A percentile compares a stretch with the other conserved stretches of the same genome.
phyloP scores from a whole-genome alignment of 495 filamentous ascomycete genomes.

The Xylaria intraflava region DNA sequence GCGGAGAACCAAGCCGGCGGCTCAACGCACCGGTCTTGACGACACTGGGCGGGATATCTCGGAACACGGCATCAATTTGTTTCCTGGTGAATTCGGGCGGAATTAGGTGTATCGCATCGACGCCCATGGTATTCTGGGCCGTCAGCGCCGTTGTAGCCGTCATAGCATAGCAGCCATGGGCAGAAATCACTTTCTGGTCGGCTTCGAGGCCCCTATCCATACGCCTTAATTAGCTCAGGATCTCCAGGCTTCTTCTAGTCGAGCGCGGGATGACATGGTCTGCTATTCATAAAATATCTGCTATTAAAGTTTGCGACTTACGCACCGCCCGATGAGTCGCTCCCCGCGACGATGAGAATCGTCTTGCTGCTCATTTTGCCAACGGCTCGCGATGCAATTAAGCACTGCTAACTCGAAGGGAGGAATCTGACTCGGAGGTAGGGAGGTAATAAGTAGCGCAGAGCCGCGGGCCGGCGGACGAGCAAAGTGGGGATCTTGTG shows the following conservation, averaged over 20 bases:
- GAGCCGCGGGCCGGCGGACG: too few relatives aligned
- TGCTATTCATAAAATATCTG: not conserved
- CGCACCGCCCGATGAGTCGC: constrained; percentile 84
- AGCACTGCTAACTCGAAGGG: not conserved
- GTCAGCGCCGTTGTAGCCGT: constrained; percentile 94
- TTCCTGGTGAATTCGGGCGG: constrained; percentile 73
- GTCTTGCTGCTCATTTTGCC: constrained; percentile 34
- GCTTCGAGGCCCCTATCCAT: constrained; percentile 78
- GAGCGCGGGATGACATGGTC: not conserved
- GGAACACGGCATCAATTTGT: constrained; percentile 75
- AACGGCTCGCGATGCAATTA: not conserved
- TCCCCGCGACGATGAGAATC: constrained; percentile 78
- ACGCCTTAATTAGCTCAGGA: not conserved
- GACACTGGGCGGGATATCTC: constrained; percentile 81
- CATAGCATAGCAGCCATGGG: constrained; percentile 90
- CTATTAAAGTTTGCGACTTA: constrained; percentile 40
- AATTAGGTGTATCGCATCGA: constrained; percentile 71
- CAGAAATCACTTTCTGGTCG: constrained; percentile 89
- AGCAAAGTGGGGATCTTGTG: too few relatives aligned
- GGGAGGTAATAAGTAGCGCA: not conserved
- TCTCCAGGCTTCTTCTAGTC: not conserved
- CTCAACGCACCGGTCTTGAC: constrained; percentile 72
- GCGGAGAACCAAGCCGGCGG: not conserved
- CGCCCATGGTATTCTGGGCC: constrained; percentile 85
- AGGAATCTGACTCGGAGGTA: not conserved